phyloP scores from a whole-genome alignment of 2,329 filamentous ascomycete genomes.

The Phoma sp. region DNA sequence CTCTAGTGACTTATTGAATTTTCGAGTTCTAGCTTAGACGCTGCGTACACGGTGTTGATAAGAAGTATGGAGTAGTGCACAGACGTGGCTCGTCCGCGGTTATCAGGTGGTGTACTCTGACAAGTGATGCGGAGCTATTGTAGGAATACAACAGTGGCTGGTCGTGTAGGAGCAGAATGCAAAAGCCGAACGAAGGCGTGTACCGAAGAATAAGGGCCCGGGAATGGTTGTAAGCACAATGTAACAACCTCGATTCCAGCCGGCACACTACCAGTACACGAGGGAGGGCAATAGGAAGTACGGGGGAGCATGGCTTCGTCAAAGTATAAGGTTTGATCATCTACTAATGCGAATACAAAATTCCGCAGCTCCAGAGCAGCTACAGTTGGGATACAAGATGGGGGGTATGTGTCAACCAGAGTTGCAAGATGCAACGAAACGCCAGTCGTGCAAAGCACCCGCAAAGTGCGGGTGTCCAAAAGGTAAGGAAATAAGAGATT shows the following conservation, averaged over 20 bases:
- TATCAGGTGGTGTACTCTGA: no score
- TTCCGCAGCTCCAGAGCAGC: background rate
- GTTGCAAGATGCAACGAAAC: slow-evolving; percentile 11
- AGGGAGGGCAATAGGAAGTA: no score
- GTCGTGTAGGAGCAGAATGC: background rate
- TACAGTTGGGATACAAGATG: slow-evolving; percentile 1
- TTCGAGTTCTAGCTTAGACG: no score
- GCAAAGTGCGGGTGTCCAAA: background rate
- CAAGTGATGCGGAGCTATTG: background rate
- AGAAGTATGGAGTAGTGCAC: no score
- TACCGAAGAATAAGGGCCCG: background rate
- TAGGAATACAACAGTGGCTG: background rate
- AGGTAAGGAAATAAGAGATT: background rate
- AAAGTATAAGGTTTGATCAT: background rate
- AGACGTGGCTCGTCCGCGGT: no score
- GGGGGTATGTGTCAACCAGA: slow-evolving; percentile 20
- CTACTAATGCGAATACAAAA: background rate
- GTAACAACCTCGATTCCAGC: background rate
- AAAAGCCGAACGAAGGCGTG: background rate
- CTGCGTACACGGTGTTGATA: no score
- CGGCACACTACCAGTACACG: no score
- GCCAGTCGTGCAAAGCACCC: slow-evolving; percentile 8
- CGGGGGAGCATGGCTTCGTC: background rate
- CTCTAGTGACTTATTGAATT: no score
- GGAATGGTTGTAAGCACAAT: background rate